Evolutionary conservation across 257 asterid species (phyloP), one percentile per base, ranked within the genome.

Genomic region (Mitragyna speciosa): DNA sequence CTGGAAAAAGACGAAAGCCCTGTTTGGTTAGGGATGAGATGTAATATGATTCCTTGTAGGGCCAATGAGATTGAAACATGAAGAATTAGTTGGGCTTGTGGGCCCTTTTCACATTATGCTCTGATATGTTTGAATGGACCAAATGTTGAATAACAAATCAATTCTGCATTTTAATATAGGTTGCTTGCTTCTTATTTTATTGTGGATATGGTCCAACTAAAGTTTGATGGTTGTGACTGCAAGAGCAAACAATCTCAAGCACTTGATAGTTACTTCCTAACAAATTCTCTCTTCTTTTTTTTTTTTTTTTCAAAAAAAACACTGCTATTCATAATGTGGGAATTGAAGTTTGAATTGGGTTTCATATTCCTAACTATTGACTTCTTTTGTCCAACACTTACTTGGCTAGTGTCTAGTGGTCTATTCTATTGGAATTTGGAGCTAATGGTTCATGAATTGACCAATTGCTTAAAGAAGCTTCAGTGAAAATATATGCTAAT

Each of bases 1-100:
- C 5, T 11, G n/a, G n/a, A 36, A 43, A n/a, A 41, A 45, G 16
- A 19, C 10, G 10, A 26, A 43, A 26, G 22, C 24, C 41, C 30
- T 76, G n/a, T 41, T 43, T 10, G 69, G 61, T 56, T 7, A 26
- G 39, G 79, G 79, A 65, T 64, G 64, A 28, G 67, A 31, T 56
- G 26, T 6, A 0, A 52, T 4, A 49, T 72, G 78, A 69, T 81
- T 77, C 76, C 36, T 7, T 36, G 17, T 14, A 22, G 61, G 79
- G 81, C 10, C 82, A 77, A 64, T 43, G 59, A 54, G 70, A 65
- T 72, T 72, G 77, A 70, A 47, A 24, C 45, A 0, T 17, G 56
- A 20, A 8, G 58, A 22, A 5, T 74, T 43, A 47, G 74, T 64
- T 72, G 82, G 79, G 76, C 49, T 12, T 51, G 54, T 82, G 79